Evolutionary conservation across 495 filamentous ascomycete species (phyloP), one percentile per base, ranked within the genome.

Genomic region (Bacidia rubella): DNA sequence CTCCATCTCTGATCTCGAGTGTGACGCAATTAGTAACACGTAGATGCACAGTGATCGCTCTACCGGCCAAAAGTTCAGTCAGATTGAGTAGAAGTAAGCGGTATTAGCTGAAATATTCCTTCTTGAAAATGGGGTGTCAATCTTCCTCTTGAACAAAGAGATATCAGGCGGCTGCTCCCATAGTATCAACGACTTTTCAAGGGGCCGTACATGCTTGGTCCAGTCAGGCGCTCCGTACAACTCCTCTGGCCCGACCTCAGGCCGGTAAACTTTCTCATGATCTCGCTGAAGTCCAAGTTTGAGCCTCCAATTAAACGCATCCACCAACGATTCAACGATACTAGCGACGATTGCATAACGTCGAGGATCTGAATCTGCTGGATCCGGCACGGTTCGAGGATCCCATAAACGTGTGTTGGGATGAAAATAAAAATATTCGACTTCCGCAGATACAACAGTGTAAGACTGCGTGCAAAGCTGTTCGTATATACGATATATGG

Each of bases 401-500:
- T 46, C 54, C 66, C 67, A 70, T 2, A n/a, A n/a, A 3, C 10
- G 3, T n/a, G n/a, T 7, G 2, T 51, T 21, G 4, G 45, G 47
- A 47, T 60, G 67, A 17, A 52, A 66, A 29, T 58, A 72, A 49
- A 71, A 67, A 43, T 71, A 71, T 46, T 70, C 67, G 3, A 56
- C 59, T 47, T 72, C 67, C 15, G 46, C 57, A 4, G 65, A 64
- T 24, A 68, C 58, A 11, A 59, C 42, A 17, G 26, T 52, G 32
- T 63, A 63, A 1, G 53, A 47, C 11, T 61, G 54, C 9, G 68
- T 59, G 2, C 62, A 52, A 11, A 64, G 53, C 3, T 58, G 47
- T 40, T 71, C 68, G 22, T 71, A 71, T 10, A 71, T 52, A 2
- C 68, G 66, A 54, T 71, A 72, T 9, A 70, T 35, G 1, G 63